A percentile compares a stretch with the other conserved stretches of the same genome.
Conservation (phyloP, 2,329 filamentous ascomycete genomes). For the Ophiostoma triangulosporum region DNA sequence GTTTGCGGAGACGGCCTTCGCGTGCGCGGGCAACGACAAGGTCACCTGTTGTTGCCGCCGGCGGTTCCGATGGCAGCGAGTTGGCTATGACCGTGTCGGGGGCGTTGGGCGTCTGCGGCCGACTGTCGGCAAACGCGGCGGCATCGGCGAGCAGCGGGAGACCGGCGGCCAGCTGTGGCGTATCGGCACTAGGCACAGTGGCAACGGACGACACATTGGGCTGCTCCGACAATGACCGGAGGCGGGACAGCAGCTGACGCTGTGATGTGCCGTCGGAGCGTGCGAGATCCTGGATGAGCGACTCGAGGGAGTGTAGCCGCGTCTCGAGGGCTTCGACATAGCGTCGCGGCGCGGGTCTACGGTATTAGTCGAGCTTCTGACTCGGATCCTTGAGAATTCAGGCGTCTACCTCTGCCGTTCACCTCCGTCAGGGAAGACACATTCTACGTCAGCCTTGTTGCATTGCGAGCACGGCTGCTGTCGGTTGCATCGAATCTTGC, state of each 20-base stretch:
- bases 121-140: neutral
- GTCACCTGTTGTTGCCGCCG: neutral
- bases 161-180: neutral
- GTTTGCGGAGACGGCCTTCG: slow-evolving; percentile 26
- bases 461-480: neutral
- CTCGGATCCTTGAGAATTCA: too few relatives aligned
- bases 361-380: neutral
- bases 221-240: neutral
- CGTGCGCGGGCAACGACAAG: neutral
- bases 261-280: neutral
- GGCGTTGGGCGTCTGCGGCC: neutral
- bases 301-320: neutral
- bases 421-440: neutral
- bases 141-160: neutral
- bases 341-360: neutral
- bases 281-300: neutral
- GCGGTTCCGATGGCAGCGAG: neutral
- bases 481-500: neutral
- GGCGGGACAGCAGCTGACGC: neutral
- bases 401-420: neutral
- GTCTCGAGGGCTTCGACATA: neutral
- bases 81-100: neutral
- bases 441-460: neutral
- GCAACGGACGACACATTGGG: too few relatives aligned
- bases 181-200: neutral